Conservation (phyloP, 257 asterid genomes). For the Penstemon newberryi region DNA sequence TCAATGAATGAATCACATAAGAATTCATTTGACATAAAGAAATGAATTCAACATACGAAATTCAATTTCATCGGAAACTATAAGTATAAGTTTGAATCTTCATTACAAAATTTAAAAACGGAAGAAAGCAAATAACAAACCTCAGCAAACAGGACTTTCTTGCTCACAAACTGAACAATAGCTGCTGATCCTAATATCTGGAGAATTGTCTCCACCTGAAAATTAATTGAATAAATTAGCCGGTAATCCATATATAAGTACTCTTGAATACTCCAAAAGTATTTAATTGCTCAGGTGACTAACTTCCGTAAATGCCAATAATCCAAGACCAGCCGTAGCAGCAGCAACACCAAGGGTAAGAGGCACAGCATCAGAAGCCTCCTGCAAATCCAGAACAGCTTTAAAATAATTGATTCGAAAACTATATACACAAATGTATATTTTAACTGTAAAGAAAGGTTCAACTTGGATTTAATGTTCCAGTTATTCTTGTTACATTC, state of each 20-base stretch:
- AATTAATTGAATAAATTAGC: slow-evolving; percentile 22
- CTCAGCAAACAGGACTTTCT: slow-evolving; percentile 89
- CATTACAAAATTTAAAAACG: background rate
- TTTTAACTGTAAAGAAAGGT: background rate
- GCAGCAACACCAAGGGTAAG: slow-evolving; percentile 67
- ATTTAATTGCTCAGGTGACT: slow-evolving; percentile 7
- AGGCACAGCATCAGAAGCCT: slow-evolving; percentile 51
- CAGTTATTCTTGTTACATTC: background rate
- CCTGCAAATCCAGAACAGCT: slow-evolving; percentile 46
- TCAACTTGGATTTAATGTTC: background rate
- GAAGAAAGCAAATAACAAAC: slow-evolving; percentile 35
- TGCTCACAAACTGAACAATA: slow-evolving; percentile 75
- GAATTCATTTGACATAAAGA: no score
- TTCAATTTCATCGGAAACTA: no score
- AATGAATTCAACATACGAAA: no score
- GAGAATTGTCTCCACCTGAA: slow-evolving; percentile 85
- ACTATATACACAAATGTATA: background rate
- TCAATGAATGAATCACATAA: no score
- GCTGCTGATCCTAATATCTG: slow-evolving; percentile 90
- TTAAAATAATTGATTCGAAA: slow-evolving; percentile 5
- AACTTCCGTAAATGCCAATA: slow-evolving; percentile 84
- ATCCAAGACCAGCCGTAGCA: slow-evolving; percentile 68
- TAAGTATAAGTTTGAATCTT: no score
- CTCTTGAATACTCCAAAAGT: background rate
- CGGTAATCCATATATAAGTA: background rate